Base-by-base conservation (phyloP, 1,284 basidiomycete genomes). In the Ustilago sp. region DNA sequence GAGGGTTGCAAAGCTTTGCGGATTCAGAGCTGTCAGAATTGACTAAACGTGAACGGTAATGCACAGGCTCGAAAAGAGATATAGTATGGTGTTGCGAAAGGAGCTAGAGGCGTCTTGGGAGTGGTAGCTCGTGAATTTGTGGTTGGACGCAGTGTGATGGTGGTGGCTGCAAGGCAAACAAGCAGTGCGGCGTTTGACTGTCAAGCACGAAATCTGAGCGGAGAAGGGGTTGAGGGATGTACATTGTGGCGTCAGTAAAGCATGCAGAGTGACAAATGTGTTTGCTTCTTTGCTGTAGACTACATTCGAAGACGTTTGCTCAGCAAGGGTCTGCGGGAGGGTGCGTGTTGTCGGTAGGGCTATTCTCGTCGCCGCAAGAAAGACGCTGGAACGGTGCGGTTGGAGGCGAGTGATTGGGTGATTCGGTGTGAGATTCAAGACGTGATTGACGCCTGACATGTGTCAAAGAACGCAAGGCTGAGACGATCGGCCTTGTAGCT, bases 401-500 rank as follows among this genome's bases (percentile, higher is more conserved):
- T 28, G n/a, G 8, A 48, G 45, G 19, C 19, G 45, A 17, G 4
- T 23, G n/a, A 23, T 23, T 8, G 45, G 45, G 17, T 28, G 45
- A 31, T 48, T 9, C 19, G 23, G 45, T 23, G n/a, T 6, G 45
- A 8, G 45, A 48, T 48, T 19, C 23, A 48, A 48, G 45, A 48
- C 5, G 45, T 48, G 45, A 48, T 48, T 23, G 23, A 19, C 45
- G 45, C 45, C 23, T 48, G 45, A 48, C 45, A 48, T 48, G 45
- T 48, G 45, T 48, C 45, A 48, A 48, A 31, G 23, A 48, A 48
- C 45, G 45, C 45, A 48, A 31, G 23, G 45, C 45, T 48, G 19
- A 48, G 45, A 23, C 45, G 23, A 39, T 11, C 11, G 11, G 15
- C 38, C 4, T 5, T 39, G 23, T 28, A 28, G 23, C 39, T 41